phyloP scores from a whole-genome alignment of 495 filamentous ascomycete species.

The Platismatia glauca region DNA sequence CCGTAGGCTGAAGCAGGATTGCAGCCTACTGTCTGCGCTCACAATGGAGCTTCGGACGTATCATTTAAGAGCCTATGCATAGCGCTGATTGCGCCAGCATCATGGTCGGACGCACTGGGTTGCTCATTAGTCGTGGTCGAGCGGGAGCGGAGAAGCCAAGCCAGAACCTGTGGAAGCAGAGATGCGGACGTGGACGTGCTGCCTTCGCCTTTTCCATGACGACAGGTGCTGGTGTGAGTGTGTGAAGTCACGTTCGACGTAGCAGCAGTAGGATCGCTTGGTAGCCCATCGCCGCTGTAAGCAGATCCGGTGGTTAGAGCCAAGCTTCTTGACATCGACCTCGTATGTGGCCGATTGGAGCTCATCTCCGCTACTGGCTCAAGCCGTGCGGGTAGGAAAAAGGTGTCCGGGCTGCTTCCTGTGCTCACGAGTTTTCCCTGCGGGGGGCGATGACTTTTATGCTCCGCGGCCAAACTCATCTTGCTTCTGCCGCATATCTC shows the following conservation, averaged over 20 bases:
- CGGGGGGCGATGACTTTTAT: conserved; percentile 54
- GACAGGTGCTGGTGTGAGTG: conserved; percentile 3
- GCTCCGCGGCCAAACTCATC: conserved; percentile 54
- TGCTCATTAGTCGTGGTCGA: not conserved
- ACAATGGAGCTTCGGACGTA: conserved; percentile 3
- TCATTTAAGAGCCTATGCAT: conserved; percentile 11
- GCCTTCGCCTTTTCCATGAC: not conserved
- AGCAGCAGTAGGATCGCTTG: conserved; percentile 13
- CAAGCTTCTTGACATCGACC: conserved; percentile 9
- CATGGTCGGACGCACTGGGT: conserved; percentile 2
- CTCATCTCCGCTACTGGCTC: conserved; percentile 19
- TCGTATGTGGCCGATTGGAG: conserved; percentile 6
- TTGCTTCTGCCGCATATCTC: conserved; percentile 56
- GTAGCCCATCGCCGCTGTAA: not conserved
- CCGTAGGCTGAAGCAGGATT: not conserved
- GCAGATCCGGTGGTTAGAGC: conserved; percentile 10
- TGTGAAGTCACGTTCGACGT: conserved; percentile 14
- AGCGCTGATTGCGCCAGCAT: conserved; percentile 7
- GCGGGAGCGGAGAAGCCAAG: conserved; percentile 14
- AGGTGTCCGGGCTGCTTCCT: conserved; percentile 4
- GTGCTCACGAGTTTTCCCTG: conserved; percentile 42
- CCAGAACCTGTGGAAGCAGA: conserved; percentile 14
- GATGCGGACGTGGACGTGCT: not conserved
- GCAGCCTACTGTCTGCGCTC: not conserved
- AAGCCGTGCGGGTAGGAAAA: conserved; percentile 9